Conservation (phyloP, 768 basidiomycete species). For the Gymnopilus junonius region DNA sequence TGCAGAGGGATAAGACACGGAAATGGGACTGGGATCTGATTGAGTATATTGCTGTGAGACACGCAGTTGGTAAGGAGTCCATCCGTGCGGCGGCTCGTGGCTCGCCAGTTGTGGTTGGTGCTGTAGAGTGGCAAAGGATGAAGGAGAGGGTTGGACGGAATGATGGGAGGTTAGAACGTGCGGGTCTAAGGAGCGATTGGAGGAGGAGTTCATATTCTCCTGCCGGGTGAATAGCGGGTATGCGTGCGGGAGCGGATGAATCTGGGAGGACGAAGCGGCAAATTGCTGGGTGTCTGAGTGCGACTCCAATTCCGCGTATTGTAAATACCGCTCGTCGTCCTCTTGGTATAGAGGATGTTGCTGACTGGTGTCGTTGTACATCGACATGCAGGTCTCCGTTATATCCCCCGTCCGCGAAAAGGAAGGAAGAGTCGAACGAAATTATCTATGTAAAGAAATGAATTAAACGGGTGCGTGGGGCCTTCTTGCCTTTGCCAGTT, state of each 20-base stretch:
- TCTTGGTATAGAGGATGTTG: conserved; percentile 14
- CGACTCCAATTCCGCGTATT: conserved; percentile 26
- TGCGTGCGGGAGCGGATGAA: conserved; percentile 26
- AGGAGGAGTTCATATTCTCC: conserved; percentile 23
- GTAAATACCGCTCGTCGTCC: conserved; percentile 16
- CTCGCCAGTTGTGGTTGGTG: conserved; percentile 10
- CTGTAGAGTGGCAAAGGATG: conserved; percentile 17
- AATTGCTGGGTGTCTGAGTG: conserved; percentile 20
- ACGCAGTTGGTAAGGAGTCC: conserved; percentile 31
- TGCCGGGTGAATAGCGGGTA: conserved; percentile 29
- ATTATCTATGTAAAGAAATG: conserved; percentile 26
- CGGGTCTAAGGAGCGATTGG: conserved; percentile 28
- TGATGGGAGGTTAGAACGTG: conserved; percentile 24
- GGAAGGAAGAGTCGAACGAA: conserved; percentile 26
- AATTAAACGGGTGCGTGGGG: conserved; percentile 34
- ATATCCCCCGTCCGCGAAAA: conserved; percentile 22
- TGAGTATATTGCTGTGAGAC: conserved; percentile 20
- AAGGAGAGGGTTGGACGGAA: conserved; percentile 22
- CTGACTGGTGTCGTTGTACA: conserved; percentile 14
- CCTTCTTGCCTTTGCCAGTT: conserved; percentile 36
- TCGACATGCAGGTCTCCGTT: conserved; percentile 26
- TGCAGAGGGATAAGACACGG: conserved; percentile 21
- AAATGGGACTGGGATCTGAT: conserved; percentile 3
- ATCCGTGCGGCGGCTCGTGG: conserved; percentile 23
- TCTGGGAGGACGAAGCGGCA: conserved; percentile 26